phyloP scores from a whole-genome alignment of 1,284 basidiomycete genomes.

The Sporisorium reilianum region DNA sequence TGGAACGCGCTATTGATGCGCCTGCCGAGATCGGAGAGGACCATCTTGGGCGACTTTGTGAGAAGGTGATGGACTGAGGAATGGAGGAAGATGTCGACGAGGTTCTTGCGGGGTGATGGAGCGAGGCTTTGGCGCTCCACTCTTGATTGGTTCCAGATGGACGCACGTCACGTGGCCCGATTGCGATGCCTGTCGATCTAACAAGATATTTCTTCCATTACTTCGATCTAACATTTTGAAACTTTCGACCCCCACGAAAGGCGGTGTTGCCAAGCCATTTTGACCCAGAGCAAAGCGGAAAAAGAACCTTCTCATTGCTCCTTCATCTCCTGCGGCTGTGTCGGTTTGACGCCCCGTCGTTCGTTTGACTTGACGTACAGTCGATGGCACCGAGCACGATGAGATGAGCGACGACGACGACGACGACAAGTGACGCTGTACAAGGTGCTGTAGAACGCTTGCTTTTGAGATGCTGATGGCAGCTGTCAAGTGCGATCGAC shows the following conservation, averaged over 20 bases:
- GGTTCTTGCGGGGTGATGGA: background rate
- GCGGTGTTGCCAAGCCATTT: constrained; percentile 12
- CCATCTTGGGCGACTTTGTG: constrained; percentile 75
- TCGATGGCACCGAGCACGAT: no score
- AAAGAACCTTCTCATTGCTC: constrained; percentile 12
- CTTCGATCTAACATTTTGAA: background rate
- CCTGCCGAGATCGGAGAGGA: constrained; percentile 93
- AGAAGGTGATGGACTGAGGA: background rate
- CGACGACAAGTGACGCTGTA: no score
- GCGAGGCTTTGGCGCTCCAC: constrained; percentile 1
- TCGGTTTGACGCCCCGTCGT: background rate
- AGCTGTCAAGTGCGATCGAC: background rate
- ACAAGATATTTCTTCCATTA: background rate
- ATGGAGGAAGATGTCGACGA: constrained; percentile 3
- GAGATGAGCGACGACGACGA: no score
- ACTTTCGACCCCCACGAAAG: background rate
- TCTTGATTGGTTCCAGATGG: background rate
- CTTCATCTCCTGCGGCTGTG: constrained; percentile 8
- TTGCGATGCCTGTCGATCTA: background rate
- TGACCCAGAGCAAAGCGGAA: background rate
- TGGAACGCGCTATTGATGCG: constrained; percentile 93
- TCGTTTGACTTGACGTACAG: background rate
- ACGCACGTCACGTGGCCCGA: constrained; percentile 1
- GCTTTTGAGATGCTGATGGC: background rate
- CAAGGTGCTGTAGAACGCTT: no score